These are phyloP conservation scores for Balakata baccata DNA, from an alignment of 345 rosid genomes.

Conservation along the genomic window DNA sequence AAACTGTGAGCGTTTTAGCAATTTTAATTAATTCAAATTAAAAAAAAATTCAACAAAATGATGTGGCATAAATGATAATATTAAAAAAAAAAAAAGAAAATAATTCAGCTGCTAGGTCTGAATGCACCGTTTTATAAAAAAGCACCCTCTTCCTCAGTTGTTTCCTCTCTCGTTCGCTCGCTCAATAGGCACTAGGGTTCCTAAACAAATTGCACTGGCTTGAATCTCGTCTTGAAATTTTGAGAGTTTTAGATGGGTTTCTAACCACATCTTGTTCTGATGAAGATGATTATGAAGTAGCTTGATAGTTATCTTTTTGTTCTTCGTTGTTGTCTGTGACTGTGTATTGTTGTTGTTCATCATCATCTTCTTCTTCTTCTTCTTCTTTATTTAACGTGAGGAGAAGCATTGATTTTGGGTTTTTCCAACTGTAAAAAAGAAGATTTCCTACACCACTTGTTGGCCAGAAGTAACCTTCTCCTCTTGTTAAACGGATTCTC, in stretches of 20 bases:
- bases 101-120: too few species aligned
- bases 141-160: too few species aligned
- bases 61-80: too few species aligned
- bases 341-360: background rate
- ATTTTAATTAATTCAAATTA: too few species aligned
- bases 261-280: slow-evolving; percentile 3
- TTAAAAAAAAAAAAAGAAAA: too few species aligned
- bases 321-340: background rate
- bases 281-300: slow-evolving; percentile 18
- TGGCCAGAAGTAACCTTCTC: slow-evolving; percentile 55
- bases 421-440: slow-evolving; percentile 45
- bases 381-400: slow-evolving; percentile 49
- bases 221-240: slow-evolving; percentile 17
- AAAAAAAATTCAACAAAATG: too few species aligned
- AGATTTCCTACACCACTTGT: slow-evolving; percentile 41
- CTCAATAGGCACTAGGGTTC: too few species aligned
- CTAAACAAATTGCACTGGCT: too few species aligned
- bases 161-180: too few species aligned
- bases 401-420: slow-evolving; percentile 77
- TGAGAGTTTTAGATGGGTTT: background rate
- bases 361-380: too few species aligned
- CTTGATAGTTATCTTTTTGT: background rate
- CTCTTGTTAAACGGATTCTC: slow-evolving; percentile 83
- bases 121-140: too few species aligned
- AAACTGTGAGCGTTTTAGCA: too few species aligned